Evolutionary conservation across 164 flowering plant species (phyloP).

Genomic region (Tinospora cordifolia): DNA sequence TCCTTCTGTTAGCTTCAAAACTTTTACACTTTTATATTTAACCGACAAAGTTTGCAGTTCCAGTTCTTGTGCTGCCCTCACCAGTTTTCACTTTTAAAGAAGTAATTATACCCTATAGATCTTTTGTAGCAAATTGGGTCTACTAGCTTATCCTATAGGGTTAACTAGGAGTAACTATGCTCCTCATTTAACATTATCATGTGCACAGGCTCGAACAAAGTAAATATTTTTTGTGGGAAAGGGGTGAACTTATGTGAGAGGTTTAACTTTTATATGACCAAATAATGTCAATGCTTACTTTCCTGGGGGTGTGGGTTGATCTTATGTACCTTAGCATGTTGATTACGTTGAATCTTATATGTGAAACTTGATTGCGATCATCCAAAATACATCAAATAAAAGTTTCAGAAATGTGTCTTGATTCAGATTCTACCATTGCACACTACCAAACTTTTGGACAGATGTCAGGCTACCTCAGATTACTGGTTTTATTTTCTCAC

Average conservation of each 20-base stretch:
- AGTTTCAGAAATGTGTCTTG: not conserved
- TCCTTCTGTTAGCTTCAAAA: not conserved
- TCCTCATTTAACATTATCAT: not conserved
- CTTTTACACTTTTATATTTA: not conserved
- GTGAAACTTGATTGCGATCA: not conserved
- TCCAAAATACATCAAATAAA: not conserved
- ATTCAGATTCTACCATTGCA: not conserved
- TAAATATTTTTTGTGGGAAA: not conserved
- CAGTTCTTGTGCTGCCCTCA: not conserved
- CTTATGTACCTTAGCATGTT: not conserved
- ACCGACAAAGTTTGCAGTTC: not conserved
- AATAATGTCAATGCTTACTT: not conserved
- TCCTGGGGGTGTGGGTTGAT: not conserved
- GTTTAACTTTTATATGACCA: not conserved
- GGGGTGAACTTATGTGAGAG: not conserved
- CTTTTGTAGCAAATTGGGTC: not conserved
- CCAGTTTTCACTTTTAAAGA: not conserved
- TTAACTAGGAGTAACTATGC: not conserved
- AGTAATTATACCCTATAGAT: not conserved
- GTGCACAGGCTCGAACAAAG: not conserved
- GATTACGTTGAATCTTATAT: not conserved
- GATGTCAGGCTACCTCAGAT: not conserved
- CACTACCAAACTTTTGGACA: not conserved
- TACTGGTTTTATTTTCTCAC: not conserved
- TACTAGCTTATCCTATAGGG: not conserved